Conservation (phyloP, 495 filamentous ascomycete species). For the Penicillium pulvis region DNA sequence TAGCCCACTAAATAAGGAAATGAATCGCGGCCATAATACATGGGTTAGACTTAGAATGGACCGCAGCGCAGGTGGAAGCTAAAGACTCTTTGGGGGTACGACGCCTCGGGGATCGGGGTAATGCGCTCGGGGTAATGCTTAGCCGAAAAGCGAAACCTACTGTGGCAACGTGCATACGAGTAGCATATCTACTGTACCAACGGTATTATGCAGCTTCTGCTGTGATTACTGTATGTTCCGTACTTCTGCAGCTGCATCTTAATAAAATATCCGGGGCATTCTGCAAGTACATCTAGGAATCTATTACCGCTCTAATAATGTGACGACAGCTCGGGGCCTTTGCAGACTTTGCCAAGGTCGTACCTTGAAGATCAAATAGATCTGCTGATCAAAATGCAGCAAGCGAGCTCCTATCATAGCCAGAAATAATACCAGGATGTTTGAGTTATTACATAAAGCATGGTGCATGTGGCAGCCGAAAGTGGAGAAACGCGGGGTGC, state of each 20-base stretch:
- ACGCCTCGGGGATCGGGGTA: neutral
- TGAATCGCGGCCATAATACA: too few relatives aligned
- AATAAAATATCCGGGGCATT: neutral
- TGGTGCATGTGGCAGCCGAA: constrained; percentile 6
- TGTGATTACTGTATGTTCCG: neutral
- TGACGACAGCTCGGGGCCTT: neutral
- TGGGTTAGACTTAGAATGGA: too few relatives aligned
- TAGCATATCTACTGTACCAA: neutral
- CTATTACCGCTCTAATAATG: too few relatives aligned
- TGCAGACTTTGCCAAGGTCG: neutral
- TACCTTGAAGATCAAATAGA: neutral
- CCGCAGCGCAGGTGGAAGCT: too few relatives aligned
- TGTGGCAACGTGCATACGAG: neutral
- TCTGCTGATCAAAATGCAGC: neutral
- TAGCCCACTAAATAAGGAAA: too few relatives aligned
- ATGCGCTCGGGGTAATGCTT: neutral
- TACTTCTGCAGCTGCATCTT: neutral
- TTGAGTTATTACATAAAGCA: neutral
- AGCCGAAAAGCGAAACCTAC: neutral
- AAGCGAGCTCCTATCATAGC: neutral
- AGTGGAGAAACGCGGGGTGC: constrained; percentile 15
- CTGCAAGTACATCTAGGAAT: neutral
- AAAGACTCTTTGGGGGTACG: too few relatives aligned
- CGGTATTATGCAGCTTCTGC: neutral
- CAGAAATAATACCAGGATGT: neutral